A percentile compares a stretch with the other conserved stretches of the same genome.
Conservation (phyloP, 2,329 filamentous ascomycete species). For the Aspergillus japonicus region DNA sequence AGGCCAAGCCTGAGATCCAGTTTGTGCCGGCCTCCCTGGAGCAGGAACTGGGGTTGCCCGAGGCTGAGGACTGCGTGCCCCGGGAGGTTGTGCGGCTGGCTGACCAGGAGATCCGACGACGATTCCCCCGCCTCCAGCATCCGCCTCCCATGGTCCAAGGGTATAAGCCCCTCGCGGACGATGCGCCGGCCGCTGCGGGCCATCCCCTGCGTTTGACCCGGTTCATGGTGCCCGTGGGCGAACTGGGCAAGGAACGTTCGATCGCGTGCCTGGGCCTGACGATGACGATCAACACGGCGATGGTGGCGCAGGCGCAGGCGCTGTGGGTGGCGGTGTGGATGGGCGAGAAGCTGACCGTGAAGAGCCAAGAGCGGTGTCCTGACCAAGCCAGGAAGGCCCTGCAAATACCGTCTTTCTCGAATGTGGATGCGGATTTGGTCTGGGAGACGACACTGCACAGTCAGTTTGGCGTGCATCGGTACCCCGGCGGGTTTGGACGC, state of each 20-base stretch:
- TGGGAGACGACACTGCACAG: constrained; percentile 63
- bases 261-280: constrained; percentile 52
- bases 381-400: constrained; percentile 8
- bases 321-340: constrained; percentile 69
- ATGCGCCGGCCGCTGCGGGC: constrained; percentile 39
- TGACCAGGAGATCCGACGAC: constrained; percentile 51
- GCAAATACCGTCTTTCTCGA: not conserved
- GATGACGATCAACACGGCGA: constrained; percentile 46
- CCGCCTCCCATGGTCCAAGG: constrained; percentile 37
- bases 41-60: constrained; percentile 50
- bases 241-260: constrained; percentile 42
- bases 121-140: constrained; percentile 51
- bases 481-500: constrained; percentile 59
- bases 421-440: constrained; percentile 36
- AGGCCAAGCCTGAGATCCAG: constrained; percentile 47
- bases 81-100: constrained; percentile 41
- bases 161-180: constrained; percentile 31
- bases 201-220: constrained; percentile 50
- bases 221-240: constrained; percentile 46
- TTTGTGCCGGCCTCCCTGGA: constrained; percentile 49
- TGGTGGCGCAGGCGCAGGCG: constrained; percentile 50
- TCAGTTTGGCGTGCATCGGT: constrained; percentile 69
- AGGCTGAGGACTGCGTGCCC: constrained; percentile 34
- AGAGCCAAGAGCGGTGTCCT: constrained; percentile 25
- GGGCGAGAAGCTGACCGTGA: constrained; percentile 48